Evolutionary conservation across 345 rosid genomes (phyloP).

Genomic region (Hibiscus mutabilis): DNA sequence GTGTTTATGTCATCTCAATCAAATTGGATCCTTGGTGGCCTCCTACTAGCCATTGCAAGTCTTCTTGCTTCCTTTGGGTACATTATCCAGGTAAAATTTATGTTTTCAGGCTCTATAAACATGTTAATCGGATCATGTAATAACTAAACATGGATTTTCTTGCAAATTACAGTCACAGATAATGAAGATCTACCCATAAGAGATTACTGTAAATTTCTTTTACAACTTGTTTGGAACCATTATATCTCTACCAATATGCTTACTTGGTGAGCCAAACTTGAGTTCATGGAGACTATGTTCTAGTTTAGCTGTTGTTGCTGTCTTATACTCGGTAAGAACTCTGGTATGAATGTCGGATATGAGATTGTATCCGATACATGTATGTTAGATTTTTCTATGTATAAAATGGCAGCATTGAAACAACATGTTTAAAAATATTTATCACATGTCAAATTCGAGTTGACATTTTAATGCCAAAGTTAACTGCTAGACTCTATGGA

Average conservation of each 20-base stretch:
- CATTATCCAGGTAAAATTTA: slow-evolving; percentile 31
- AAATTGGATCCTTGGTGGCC: slow-evolving; percentile 68
- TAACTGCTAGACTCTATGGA: no score
- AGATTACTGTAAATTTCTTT: neutral
- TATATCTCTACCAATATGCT: neutral
- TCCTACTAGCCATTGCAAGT: slow-evolving; percentile 50
- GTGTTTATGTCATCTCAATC: slow-evolving; percentile 10
- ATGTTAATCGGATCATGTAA: no score
- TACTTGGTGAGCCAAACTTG: slow-evolving; percentile 5
- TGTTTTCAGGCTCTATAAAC: neutral
- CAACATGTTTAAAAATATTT: no score
- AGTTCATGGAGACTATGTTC: slow-evolving; percentile 1
- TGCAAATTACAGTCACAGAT: neutral
- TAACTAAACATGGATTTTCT: neutral
- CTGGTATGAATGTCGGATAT: no score
- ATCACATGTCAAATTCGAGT: no score
- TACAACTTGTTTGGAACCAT: neutral
- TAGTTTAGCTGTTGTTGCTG: neutral
- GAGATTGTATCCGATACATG: no score
- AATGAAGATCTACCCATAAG: slow-evolving; percentile 7
- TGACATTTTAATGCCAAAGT: no score
- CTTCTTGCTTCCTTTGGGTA: slow-evolving; percentile 64
- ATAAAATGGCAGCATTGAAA: no score
- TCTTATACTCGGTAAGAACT: slow-evolving; percentile 5
- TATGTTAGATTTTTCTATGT: no score